Percentiles rank a stretch among this genome's conserved stretches.
Evolutionary conservation across 2,329 filamentous ascomycete genomes (phyloP).

Genomic region (Saccharata proteae): DNA sequence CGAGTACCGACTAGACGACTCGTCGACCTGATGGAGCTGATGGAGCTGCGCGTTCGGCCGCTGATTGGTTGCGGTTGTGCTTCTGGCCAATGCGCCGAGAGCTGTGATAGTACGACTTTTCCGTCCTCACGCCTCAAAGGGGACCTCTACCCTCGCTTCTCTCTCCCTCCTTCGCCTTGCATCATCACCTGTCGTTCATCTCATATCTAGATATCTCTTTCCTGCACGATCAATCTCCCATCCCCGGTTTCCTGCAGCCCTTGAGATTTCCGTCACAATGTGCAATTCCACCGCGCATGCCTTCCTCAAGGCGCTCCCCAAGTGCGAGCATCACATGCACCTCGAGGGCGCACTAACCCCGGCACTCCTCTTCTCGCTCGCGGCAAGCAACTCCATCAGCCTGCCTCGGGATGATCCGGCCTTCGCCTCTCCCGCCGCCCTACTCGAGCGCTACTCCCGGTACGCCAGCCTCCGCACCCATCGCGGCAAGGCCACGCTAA

Average conservation of each 20-base stretch:
- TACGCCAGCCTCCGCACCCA: constrained; percentile 4
- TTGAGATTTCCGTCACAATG: constrained; percentile 34
- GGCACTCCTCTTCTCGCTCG: constrained; percentile 56
- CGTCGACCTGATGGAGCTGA: too few relatives aligned
- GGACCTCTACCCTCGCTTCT: too few relatives aligned
- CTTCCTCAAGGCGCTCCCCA: constrained; percentile 56
- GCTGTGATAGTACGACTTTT: too few relatives aligned
- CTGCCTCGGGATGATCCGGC: constrained; percentile 47
- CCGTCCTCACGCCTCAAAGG: too few relatives aligned
- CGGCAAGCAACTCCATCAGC: constrained; percentile 50
- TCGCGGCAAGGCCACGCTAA: neutral
- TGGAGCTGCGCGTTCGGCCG: too few relatives aligned
- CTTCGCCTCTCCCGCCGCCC: constrained; percentile 47
- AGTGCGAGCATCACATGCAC: constrained; percentile 74
- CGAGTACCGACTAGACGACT: too few relatives aligned
- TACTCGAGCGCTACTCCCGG: constrained; percentile 50
- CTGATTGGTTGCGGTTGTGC: too few relatives aligned
- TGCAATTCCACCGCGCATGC: constrained; percentile 44
- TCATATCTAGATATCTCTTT: neutral
- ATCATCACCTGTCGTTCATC: neutral
- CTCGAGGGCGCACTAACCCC: constrained; percentile 66
- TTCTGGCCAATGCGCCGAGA: too few relatives aligned
- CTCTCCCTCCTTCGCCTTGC: too few relatives aligned
- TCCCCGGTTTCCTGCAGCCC: too few relatives aligned
- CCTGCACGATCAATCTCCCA: neutral